These are phyloP conservation scores for Malassezia pachydermatis DNA, from an alignment of 1,284 basidiomycete species.

Conservation along the genomic window DNA sequence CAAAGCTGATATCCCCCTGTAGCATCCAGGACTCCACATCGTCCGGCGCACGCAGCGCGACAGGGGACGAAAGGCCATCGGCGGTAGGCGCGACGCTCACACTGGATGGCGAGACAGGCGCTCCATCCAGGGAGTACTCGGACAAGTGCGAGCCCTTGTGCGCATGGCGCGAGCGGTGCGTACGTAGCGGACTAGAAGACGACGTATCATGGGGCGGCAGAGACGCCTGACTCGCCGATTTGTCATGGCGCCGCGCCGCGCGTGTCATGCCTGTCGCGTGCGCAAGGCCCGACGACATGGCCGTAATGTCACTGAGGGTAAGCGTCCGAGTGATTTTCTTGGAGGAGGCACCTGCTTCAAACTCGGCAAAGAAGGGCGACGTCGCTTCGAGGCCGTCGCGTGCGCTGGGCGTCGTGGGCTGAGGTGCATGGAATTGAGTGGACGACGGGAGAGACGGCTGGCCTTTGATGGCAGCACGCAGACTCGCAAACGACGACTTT, in stretches of 20 bases:
- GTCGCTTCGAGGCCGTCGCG: not conserved
- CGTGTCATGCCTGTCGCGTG: constrained; percentile 7
- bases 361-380: not conserved
- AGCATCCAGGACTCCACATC: not conserved
- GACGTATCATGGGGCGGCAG: not conserved
- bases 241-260: constrained; percentile 2
- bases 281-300: constrained; percentile 10
- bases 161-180: not conserved
- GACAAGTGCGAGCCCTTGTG: constrained; percentile 14
- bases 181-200: not conserved
- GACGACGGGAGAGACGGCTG: constrained; percentile 6
- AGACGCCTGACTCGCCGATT: constrained; percentile 7
- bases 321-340: not conserved
- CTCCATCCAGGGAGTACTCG: constrained; percentile 9
- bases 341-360: not conserved
- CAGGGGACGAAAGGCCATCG: constrained; percentile 3
- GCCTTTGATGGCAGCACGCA: constrained; percentile 19
- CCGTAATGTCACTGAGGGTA: constrained; percentile 1
- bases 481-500: constrained; percentile 19
- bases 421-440: constrained; percentile 12
- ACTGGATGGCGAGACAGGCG: constrained; percentile 8
- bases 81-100: not conserved
- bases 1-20: no score
- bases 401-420: not conserved
- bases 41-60: not conserved